Evolutionary conservation across 2,329 filamentous ascomycete genomes (phyloP).

Genomic region (Xylaria sp.): DNA sequence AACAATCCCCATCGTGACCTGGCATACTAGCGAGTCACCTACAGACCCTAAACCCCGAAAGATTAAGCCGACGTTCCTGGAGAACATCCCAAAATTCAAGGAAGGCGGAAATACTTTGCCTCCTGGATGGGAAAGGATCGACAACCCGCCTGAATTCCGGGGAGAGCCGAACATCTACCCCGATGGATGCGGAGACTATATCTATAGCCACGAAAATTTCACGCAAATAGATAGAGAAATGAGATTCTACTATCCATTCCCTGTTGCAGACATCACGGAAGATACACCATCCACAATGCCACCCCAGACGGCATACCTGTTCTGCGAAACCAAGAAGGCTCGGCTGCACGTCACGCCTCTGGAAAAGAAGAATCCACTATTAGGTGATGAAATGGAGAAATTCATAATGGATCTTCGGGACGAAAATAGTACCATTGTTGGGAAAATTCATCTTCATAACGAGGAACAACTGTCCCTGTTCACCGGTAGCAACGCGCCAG

Average conservation of each 20-base stretch:
- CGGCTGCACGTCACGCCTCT: not conserved
- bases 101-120: not conserved
- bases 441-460: not conserved
- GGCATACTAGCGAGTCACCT: not conserved
- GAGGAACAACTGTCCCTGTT: not conserved
- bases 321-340: not conserved
- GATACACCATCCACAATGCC: not conserved
- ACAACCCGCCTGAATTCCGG: not conserved
- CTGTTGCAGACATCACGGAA: not conserved
- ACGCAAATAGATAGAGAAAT: not conserved
- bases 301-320: slow-evolving; percentile 1
- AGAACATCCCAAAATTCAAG: not conserved
- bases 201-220: not conserved
- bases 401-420: not conserved
- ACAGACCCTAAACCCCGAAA: not conserved
- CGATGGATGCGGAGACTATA: not conserved
- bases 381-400: not conserved
- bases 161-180: not conserved
- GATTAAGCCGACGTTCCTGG: not conserved
- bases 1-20: not conserved
- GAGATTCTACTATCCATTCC: not conserved
- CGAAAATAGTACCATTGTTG: not conserved
- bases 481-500: not conserved
- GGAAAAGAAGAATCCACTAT: not conserved
- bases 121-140: not conserved